Evolutionary conservation across 1,284 basidiomycete species (phyloP).

Genomic region (Ganoderma leucocontextum): DNA sequence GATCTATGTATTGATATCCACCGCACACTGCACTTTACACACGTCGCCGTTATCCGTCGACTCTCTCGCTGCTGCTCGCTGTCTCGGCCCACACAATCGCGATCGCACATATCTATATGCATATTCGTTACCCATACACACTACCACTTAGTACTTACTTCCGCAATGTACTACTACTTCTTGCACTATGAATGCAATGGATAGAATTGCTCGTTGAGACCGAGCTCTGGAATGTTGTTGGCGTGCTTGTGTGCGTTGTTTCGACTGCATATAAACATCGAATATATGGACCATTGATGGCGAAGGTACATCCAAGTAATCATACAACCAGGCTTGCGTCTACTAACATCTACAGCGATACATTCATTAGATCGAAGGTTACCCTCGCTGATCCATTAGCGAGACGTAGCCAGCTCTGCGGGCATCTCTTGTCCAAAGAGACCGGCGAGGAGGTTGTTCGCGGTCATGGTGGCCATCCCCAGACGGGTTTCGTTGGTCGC

Average conservation of each 20-base stretch:
- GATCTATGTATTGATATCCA: conserved; percentile 15
- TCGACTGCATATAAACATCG: not conserved
- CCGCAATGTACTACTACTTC: conserved; percentile 12
- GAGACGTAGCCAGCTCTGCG: conserved; percentile 47
- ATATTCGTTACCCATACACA: conserved; percentile 12
- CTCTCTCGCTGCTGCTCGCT: not conserved
- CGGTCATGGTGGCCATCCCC: conserved; percentile 83
- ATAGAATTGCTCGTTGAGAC: conserved; percentile 10
- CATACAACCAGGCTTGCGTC: not conserved
- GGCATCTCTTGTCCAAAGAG: conserved; percentile 61
- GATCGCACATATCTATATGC: not conserved
- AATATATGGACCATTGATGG: not conserved
- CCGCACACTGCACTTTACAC: not conserved
- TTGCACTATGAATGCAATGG: conserved; percentile 16
- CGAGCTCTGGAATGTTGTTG: not conserved
- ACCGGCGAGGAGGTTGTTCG: conserved; percentile 69
- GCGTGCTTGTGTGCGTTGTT: not conserved
- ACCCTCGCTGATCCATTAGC: not conserved
- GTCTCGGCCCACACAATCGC: not conserved
- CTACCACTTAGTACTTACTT: conserved; percentile 12
- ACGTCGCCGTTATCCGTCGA: not conserved
- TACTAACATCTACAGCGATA: not conserved
- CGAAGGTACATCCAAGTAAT: not conserved
- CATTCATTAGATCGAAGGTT: not conserved
- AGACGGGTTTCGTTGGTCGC: conserved; percentile 87